phyloP scores from a whole-genome alignment of 257 asterid genomes.

The Oldenlandia corymbosa region DNA sequence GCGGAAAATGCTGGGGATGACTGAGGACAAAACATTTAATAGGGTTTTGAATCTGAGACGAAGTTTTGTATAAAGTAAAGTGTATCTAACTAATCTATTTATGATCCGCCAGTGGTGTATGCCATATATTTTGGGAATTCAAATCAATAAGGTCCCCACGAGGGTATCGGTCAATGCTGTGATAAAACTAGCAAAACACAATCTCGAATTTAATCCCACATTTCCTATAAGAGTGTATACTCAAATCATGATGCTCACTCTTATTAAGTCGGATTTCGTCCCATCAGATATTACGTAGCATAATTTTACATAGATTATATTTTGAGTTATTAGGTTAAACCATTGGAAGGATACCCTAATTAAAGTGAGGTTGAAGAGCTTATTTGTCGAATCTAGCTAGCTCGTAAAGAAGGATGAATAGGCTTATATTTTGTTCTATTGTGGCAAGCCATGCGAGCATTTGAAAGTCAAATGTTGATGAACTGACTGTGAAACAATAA shows the following conservation, averaged over 20 bases:
- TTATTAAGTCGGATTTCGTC: too few species aligned
- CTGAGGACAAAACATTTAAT: slow-evolving; percentile 4
- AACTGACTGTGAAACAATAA: not conserved
- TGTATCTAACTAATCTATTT: not conserved
- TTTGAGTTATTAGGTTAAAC: too few species aligned
- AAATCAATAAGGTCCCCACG: slow-evolving; percentile 5
- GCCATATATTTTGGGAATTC: slow-evolving; percentile 15
- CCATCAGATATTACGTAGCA: too few species aligned
- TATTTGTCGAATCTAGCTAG: too few species aligned
- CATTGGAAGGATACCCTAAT: too few species aligned
- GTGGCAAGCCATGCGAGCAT: slow-evolving; percentile 3
- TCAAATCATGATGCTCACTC: slow-evolving; percentile 1
- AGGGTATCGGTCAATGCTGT: slow-evolving; percentile 10
- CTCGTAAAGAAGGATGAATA: too few species aligned
- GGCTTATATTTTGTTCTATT: slow-evolving; percentile 1
- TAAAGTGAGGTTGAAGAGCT: too few species aligned
- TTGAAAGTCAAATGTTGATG: not conserved
- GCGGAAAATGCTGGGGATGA: not conserved
- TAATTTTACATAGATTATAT: too few species aligned
- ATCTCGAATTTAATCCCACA: not conserved
- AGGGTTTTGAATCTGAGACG: not conserved
- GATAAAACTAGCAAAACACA: not conserved
- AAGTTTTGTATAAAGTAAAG: slow-evolving; percentile 4
- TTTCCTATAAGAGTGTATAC: too few species aligned
- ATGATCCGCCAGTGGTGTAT: slow-evolving; percentile 9